Evolutionary conservation across 768 basidiomycete species (phyloP).

Genomic region (Boletus edulis): DNA sequence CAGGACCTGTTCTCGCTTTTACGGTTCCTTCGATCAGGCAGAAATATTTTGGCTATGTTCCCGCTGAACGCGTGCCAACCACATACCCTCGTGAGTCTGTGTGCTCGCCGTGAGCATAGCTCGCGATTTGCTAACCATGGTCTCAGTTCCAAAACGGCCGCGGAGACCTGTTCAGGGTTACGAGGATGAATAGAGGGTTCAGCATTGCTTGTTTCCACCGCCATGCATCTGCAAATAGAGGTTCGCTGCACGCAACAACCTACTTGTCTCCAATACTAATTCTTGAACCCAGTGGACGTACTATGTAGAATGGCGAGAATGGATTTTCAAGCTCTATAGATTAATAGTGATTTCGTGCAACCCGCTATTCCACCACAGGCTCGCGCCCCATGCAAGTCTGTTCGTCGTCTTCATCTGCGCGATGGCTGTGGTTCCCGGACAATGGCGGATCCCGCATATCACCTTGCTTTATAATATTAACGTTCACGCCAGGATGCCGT

Average conservation of each 20-base stretch:
- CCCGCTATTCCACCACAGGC: not conserved
- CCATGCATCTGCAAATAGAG: slow-evolving; percentile 1
- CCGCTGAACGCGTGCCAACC: slow-evolving; percentile 66
- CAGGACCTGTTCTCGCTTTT: slow-evolving; percentile 74
- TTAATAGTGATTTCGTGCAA: not conserved
- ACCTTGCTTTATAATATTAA: too few relatives aligned
- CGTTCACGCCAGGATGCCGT: slow-evolving; percentile 37
- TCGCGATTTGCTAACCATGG: not conserved
- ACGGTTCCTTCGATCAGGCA: slow-evolving; percentile 76
- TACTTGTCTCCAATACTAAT: not conserved
- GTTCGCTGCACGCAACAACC: not conserved
- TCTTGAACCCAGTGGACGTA: not conserved
- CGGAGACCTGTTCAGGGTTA: slow-evolving; percentile 71
- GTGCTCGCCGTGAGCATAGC: not conserved
- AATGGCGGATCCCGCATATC: too few relatives aligned
- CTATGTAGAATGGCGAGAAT: slow-evolving; percentile 5
- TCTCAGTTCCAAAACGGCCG: slow-evolving; percentile 66
- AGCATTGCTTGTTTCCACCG: not conserved
- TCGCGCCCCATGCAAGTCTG: not conserved
- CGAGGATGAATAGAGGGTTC: slow-evolving; percentile 50
- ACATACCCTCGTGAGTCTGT: slow-evolving; percentile 71
- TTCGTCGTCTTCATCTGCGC: not conserved
- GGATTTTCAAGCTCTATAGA: slow-evolving; percentile 1
- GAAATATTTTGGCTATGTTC: slow-evolving; percentile 65
- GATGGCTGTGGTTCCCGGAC: too few relatives aligned